These are phyloP conservation scores for Prunus kanzakura DNA, from an alignment of 306 rosid species.

Conservation along the genomic window DNA sequence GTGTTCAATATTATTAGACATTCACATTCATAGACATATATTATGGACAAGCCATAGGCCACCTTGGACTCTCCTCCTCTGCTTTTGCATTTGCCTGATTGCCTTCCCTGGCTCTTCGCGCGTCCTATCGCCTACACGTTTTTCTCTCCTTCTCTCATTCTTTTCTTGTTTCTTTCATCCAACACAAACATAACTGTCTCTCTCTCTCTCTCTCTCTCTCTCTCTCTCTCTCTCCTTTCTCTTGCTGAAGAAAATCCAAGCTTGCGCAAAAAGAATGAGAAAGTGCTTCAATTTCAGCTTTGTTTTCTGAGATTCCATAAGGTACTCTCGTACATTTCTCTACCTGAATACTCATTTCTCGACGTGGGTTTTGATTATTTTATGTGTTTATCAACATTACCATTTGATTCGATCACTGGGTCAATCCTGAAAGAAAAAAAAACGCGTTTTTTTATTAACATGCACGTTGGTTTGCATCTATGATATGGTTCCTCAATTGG, in stretches of 20 bases:
- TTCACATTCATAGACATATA: not conserved
- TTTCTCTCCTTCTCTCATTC: constrained; percentile 52
- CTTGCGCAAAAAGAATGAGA: constrained; percentile 22
- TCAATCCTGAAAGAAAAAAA: constrained; percentile 14
- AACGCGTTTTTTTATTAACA: constrained; percentile 10
- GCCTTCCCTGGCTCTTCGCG: constrained; percentile 54
- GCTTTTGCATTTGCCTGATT: constrained; percentile 10
- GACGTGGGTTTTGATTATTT: constrained; percentile 21
- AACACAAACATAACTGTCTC: constrained; percentile 2
- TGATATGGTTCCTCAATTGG: constrained; percentile 20
- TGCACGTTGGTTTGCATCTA: constrained; percentile 21
- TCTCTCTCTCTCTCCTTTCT: not conserved
- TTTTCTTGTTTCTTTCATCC: constrained; percentile 14
- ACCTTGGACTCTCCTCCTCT: constrained; percentile 5
- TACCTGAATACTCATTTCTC: constrained; percentile 5
- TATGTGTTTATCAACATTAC: constrained; percentile 2
- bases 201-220: constrained; percentile 23
- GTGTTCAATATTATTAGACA: constrained; percentile 8
- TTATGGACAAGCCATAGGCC: not conserved
- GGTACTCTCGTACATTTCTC: constrained; percentile 38
- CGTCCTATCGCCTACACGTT: constrained; percentile 59
- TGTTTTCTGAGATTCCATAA: constrained; percentile 24
- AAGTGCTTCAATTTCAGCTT: constrained; percentile 20
- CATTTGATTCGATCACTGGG: constrained; percentile 19
- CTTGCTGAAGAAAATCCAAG: not conserved